These are phyloP conservation scores for Pichia californica DNA, from an alignment of 805 yeast species.

Conservation along the genomic window DNA sequence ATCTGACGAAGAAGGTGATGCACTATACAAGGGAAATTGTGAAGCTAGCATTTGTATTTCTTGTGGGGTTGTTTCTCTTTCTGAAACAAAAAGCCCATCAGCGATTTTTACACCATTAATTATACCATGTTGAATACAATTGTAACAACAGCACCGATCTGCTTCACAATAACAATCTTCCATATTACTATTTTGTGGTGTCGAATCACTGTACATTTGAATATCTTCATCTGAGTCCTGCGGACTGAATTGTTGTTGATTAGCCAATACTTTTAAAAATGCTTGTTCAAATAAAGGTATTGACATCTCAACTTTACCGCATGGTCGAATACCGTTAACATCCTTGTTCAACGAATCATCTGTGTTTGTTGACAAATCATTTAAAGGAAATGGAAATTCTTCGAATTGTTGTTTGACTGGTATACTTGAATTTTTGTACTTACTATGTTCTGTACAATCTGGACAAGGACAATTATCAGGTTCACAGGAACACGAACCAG, in stretches of 20 bases:
- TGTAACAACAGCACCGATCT: conserved; percentile 30
- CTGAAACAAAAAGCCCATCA: conserved; percentile 24
- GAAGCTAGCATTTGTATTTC: conserved; percentile 7
- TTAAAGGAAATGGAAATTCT: conserved; percentile 12
- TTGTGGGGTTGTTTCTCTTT: not conserved
- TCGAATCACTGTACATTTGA: not conserved
- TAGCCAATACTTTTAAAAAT: conserved; percentile 8
- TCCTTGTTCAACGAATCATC: not conserved
- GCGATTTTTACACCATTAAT: conserved; percentile 24
- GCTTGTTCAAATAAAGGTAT: conserved; percentile 12
- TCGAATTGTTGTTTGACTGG: conserved; percentile 15
- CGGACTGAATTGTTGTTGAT: not conserved
- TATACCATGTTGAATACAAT: conserved; percentile 31
- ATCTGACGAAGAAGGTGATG: not conserved
- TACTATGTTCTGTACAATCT: conserved; percentile 26
- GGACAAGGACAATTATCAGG: conserved; percentile 28
- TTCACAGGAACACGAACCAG: conserved; percentile 31
- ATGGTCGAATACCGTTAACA: conserved; percentile 10
- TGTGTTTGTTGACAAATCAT: not conserved
- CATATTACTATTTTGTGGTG: not conserved
- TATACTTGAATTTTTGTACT: conserved; percentile 8
- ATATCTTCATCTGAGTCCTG: not conserved
- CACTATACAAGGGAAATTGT: conserved; percentile 2
- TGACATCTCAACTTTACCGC: conserved; percentile 22
- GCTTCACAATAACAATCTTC: conserved; percentile 27